Percentiles rank a stretch among this genome's conserved stretches.
Evolutionary conservation across 1,284 basidiomycete genomes (phyloP).

Genomic region (Cutaneotrichosporon cyanovorans): DNA sequence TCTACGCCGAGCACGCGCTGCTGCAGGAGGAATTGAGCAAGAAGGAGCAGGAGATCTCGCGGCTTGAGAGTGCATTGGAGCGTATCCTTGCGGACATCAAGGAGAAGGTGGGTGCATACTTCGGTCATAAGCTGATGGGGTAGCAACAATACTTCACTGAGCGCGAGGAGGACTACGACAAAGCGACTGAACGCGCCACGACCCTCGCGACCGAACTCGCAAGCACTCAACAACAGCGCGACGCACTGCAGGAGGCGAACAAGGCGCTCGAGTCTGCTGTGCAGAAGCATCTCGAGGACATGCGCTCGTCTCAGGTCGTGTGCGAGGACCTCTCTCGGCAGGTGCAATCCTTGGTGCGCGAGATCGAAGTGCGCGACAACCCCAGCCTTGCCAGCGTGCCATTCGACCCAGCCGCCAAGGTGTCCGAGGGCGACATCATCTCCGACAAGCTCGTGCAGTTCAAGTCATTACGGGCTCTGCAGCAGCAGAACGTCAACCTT

Average conservation of each 20-base stretch:
- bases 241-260: slow-evolving; percentile 25
- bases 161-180: slow-evolving; percentile 76
- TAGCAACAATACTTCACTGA: slow-evolving; percentile 80
- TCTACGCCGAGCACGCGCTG: slow-evolving; percentile 75
- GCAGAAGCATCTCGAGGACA: slow-evolving; percentile 59
- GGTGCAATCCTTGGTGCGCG: slow-evolving; percentile 68
- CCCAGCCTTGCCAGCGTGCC: slow-evolving; percentile 67
- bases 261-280: slow-evolving; percentile 56
- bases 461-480: slow-evolving; percentile 67
- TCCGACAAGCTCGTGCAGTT: slow-evolving; percentile 85
- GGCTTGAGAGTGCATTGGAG: slow-evolving; percentile 62
- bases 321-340: slow-evolving; percentile 81
- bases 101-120: slow-evolving; percentile 59
- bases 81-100: slow-evolving; percentile 61
- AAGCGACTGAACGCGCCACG: slow-evolving; percentile 64
- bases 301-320: slow-evolving; percentile 63
- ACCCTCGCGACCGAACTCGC: slow-evolving; percentile 74
- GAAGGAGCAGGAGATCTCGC: slow-evolving; percentile 69
- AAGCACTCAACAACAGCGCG: slow-evolving; percentile 60
- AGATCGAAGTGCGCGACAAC: slow-evolving; percentile 72
- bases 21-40: slow-evolving; percentile 72
- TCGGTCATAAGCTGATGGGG: background rate
- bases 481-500: slow-evolving; percentile 78
- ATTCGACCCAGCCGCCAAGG: slow-evolving; percentile 49
- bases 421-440: slow-evolving; percentile 62